Conservation (phyloP, 805 yeast genomes). For the Debaryomyces castellii region DNA sequence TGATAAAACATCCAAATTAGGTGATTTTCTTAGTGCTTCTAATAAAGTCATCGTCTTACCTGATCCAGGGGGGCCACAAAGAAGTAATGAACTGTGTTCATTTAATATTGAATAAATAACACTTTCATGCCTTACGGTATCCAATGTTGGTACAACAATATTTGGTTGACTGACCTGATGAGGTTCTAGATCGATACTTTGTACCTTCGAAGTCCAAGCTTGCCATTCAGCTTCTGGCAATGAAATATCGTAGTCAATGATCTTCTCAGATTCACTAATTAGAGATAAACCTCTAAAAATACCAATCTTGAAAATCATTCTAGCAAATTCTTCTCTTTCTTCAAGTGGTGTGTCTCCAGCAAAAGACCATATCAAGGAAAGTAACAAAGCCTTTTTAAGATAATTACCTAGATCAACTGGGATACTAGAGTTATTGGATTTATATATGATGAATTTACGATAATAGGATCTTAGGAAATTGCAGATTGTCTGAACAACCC, state of each 20-base stretch:
- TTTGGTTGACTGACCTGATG: constrained; percentile 61
- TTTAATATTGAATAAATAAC: constrained; percentile 56
- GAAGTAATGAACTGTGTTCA: constrained; percentile 58
- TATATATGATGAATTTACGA: constrained; percentile 15
- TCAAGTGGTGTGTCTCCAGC: constrained; percentile 52
- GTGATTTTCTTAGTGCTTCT: constrained; percentile 59
- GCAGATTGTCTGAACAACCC: constrained; percentile 39
- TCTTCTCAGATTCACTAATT: background rate
- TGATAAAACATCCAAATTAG: constrained; percentile 59
- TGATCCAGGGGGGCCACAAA: constrained; percentile 97
- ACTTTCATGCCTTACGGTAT: constrained; percentile 67
- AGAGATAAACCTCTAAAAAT: constrained; percentile 14
- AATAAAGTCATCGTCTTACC: constrained; percentile 93
- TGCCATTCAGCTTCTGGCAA: constrained; percentile 49
- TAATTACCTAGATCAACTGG: constrained; percentile 21
- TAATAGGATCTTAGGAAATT: constrained; percentile 39
- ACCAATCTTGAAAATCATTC: constrained; percentile 16
- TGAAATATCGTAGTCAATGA: constrained; percentile 40
- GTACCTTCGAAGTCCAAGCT: constrained; percentile 40
- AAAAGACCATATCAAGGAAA: constrained; percentile 60
- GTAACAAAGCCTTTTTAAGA: constrained; percentile 30
- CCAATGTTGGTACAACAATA: constrained; percentile 73
- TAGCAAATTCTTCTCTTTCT: constrained; percentile 40
- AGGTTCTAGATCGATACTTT: constrained; percentile 48
- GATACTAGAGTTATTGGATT: constrained; percentile 6